A percentile compares a stretch with the other conserved stretches of the same genome.
Conservation (phyloP, 805 yeast genomes). For the Scheffersomyces ergatensis region DNA sequence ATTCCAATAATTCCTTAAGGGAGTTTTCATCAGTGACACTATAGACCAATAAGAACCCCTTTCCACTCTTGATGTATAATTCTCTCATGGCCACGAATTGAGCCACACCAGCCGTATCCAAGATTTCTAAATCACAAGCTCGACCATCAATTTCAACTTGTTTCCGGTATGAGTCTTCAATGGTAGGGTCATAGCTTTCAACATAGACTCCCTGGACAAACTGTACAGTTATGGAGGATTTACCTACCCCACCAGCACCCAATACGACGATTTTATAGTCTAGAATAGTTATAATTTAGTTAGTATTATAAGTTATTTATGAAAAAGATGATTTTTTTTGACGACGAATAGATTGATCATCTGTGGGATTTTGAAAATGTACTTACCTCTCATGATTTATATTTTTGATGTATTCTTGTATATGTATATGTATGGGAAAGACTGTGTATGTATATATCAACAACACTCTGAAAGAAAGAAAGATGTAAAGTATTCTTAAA, state of each 20-base stretch:
- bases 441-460: too few relatives aligned
- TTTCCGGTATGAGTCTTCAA: conserved; percentile 91
- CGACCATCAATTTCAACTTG: conserved; percentile 86
- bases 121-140: conserved; percentile 74
- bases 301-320: too few relatives aligned
- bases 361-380: too few relatives aligned
- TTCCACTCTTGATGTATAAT: conserved; percentile 80
- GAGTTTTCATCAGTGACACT: conserved; percentile 64
- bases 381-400: too few relatives aligned
- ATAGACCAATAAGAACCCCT: conserved; percentile 61
- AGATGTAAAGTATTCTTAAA: too few relatives aligned
- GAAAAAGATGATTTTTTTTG: too few relatives aligned
- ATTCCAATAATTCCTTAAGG: conserved; percentile 70
- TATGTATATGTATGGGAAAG: too few relatives aligned
- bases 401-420: too few relatives aligned
- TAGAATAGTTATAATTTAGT: conserved; percentile 12
- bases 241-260: conserved; percentile 98
- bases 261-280: conserved; percentile 89
- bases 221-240: conserved; percentile 88
- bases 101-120: conserved; percentile 67
- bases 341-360: background rate
- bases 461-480: too few relatives aligned
- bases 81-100: conserved; percentile 97
- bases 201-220: conserved; percentile 87
- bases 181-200: conserved; percentile 94